Base-by-base conservation (phyloP, 129 eudicot species). In the Lonicera japonica region DNA sequence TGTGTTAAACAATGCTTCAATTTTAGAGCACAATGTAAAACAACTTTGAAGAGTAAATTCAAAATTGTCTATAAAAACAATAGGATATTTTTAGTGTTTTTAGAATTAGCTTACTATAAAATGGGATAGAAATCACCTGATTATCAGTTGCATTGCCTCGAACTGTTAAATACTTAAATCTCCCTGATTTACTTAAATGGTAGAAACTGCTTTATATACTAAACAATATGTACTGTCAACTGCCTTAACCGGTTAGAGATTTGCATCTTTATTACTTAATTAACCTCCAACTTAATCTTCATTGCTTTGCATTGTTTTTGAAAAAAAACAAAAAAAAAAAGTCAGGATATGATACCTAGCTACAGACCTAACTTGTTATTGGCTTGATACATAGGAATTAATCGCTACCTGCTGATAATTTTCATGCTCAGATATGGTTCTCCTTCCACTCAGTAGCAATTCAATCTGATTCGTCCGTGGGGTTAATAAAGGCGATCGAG, bases 401-500 rank as follows among this genome's bases (percentile, higher is more conserved):
- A 52, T 60, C 11, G 12, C 41, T 70, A 94, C 99, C 92, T 88
- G 96, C 47, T 85, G 80, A 71, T 76, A 74, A 63, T 80, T 87
- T 75, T 94, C 99, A 63, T 80, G 80, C 75, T 88, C 99, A 21
- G 87, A 81, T 66, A 86, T 64, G 60, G 60, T 65, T 79, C 74
- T 94, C 70, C 78, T 68, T 19, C 82, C 86, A 64, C 86, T 73
- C 63, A 94, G 63, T 46, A 85, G 70, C 21, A 81, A 22, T 54
- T 94, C 99, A 61, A 88, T 83, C 65, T 94, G 99, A 70, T 74
- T 76, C 25, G 78, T 75, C 56, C 95, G 60, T 55, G 96, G 99
- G 66, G 99, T 94, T 51, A 76, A 39, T 69, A 82, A 74, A 61
- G 99, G 99, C 65, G 99, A 88, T 65, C 86, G 80, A 46, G 99